phyloP scores from a whole-genome alignment of 345 rosid genomes.

The Toxicodendron radicans region DNA sequence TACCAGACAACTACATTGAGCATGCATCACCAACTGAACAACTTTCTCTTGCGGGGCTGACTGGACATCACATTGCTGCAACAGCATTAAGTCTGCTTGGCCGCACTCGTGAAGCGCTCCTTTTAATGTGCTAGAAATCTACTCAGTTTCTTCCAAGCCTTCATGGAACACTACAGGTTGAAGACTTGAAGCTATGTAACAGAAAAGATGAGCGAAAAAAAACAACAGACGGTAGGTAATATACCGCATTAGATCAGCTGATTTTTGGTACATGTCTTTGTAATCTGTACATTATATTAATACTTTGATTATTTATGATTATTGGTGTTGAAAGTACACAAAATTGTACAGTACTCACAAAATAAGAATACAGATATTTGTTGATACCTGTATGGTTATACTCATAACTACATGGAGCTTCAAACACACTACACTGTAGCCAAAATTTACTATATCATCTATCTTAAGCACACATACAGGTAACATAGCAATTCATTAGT shows the following conservation, averaged over 20 bases:
- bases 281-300: not conserved
- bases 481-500: no score
- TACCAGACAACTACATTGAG: constrained; percentile 82
- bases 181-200: not conserved
- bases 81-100: constrained; percentile 78
- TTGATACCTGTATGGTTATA: not conserved
- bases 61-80: constrained; percentile 93
- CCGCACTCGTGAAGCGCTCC: constrained; percentile 85
- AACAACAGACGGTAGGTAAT: not conserved
- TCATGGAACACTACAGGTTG: not conserved
- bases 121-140: constrained; percentile 60
- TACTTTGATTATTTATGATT: not conserved
- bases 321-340: not conserved
- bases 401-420: not conserved
- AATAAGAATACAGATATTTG: not conserved
- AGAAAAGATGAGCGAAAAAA: not conserved
- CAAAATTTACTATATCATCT: no score
- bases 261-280: not conserved
- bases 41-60: constrained; percentile 72
- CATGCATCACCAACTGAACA: constrained; percentile 74
- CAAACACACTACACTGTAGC: no score
- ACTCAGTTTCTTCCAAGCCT: not conserved
- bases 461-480: no score
- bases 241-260: not conserved
- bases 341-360: not conserved